Percentiles rank a stretch among this genome's conserved stretches.
phyloP scores from a whole-genome alignment of 345 rosid genomes.

The Hevea brasiliensis region DNA sequence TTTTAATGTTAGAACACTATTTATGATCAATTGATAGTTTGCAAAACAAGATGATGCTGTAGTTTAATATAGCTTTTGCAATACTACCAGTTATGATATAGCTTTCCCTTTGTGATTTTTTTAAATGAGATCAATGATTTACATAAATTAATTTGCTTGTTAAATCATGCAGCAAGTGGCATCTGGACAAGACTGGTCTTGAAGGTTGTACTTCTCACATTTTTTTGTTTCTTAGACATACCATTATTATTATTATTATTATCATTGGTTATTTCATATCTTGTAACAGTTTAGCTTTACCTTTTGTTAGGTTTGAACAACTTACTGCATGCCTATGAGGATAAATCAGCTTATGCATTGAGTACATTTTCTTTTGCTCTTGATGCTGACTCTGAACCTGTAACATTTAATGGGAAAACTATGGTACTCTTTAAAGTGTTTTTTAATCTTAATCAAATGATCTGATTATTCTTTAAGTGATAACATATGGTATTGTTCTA shows the following conservation, averaged over 20 bases:
- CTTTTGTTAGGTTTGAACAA: conserved; percentile 64
- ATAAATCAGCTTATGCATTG: conserved; percentile 88
- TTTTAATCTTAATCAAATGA: neutral
- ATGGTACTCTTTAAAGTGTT: conserved; percentile 32
- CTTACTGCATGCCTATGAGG: conserved; percentile 84
- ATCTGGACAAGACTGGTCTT: conserved; percentile 84
- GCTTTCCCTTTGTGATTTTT: too few species aligned
- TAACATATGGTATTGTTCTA: too few species aligned
- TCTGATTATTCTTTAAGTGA: too few species aligned
- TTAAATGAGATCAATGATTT: too few species aligned
- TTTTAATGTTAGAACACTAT: too few species aligned
- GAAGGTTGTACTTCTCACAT: conserved; percentile 57
- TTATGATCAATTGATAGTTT: too few species aligned
- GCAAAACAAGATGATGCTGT: too few species aligned
- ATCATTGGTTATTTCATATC: conserved; percentile 50
- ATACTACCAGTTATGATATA: too few species aligned
- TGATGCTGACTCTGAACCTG: conserved; percentile 73
- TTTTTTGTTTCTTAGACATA: neutral
- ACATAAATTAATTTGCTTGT: neutral
- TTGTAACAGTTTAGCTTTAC: neutral
- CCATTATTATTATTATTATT: conserved; percentile 2
- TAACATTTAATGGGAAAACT: conserved; percentile 77
- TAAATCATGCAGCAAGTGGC: conserved; percentile 80
- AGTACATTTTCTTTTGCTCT: conserved; percentile 80
- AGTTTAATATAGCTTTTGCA: too few species aligned